Evolutionary conservation across 495 filamentous ascomycete species (phyloP).

Genomic region (Letharia lupina): DNA sequence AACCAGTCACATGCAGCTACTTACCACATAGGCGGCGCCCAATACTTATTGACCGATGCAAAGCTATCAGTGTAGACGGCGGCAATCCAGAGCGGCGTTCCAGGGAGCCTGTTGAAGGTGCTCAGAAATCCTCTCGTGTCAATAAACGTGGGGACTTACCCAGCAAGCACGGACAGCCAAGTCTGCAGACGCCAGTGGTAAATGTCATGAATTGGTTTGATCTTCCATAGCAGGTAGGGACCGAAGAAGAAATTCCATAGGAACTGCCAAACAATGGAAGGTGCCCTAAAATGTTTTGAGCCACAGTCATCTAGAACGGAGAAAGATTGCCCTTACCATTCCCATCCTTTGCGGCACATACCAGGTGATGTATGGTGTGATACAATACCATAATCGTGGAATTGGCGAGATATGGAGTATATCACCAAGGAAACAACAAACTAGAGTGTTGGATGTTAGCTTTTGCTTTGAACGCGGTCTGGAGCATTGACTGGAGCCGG

Average conservation of each 20-base stretch:
- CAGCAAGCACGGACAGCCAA: conserved; percentile 48
- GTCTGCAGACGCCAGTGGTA: conserved; percentile 63
- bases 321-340: conserved; percentile 42
- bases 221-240: conserved; percentile 38
- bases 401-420: conserved; percentile 58
- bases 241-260: conserved; percentile 56
- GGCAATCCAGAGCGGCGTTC: conserved; percentile 58
- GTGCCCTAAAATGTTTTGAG: conserved; percentile 35
- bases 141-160: conserved; percentile 28
- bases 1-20: conserved; percentile 17
- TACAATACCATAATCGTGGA: conserved; percentile 51
- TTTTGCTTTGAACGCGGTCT: not conserved
- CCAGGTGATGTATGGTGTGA: conserved; percentile 39
- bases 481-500: not conserved
- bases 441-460: conserved; percentile 25
- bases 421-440: conserved; percentile 52
- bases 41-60: conserved; percentile 46
- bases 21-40: conserved; percentile 50
- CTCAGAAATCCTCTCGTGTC: not conserved
- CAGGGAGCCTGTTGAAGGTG: conserved; percentile 43
- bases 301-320: not conserved
- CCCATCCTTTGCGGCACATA: conserved; percentile 48
- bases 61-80: conserved; percentile 51
- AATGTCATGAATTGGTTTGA: conserved; percentile 51
- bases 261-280: conserved; percentile 54